Conservation (phyloP, 192 early-diverging fungal species). For the Coemansia nantahalensis region DNA sequence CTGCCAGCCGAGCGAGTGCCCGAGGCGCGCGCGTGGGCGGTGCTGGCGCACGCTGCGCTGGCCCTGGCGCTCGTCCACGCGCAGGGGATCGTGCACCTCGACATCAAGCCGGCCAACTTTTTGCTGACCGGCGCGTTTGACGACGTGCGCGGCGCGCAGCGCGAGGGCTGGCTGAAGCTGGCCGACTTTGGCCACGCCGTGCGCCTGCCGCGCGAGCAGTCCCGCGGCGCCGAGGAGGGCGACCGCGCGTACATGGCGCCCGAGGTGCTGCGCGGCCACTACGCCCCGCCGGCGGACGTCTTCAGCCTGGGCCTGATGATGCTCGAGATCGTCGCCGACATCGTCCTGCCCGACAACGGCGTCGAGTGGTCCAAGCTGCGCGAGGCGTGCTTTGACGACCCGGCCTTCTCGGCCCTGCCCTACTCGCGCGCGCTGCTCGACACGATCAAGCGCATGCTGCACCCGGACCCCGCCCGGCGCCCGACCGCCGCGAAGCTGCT, state of each 20-base stretch:
- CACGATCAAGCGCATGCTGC: slow-evolving; percentile 66
- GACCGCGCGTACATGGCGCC: slow-evolving; percentile 93
- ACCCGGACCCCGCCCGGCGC: slow-evolving; percentile 56
- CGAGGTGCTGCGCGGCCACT: slow-evolving; percentile 70
- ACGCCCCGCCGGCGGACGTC: slow-evolving; percentile 80
- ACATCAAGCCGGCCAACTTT: slow-evolving; percentile 89
- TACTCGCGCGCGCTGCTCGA: slow-evolving; percentile 57
- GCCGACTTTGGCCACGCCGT: slow-evolving; percentile 89
- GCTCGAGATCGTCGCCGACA: slow-evolving; percentile 81
- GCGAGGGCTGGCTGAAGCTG: slow-evolving; percentile 71
- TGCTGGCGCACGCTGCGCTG: slow-evolving; percentile 48
- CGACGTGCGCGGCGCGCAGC: slow-evolving; percentile 20
- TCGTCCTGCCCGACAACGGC: slow-evolving; percentile 89
- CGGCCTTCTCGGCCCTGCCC: slow-evolving; percentile 45
- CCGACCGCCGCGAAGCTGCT: slow-evolving; percentile 58
- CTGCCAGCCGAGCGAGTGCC: slow-evolving; percentile 17
- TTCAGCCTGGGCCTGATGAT: slow-evolving; percentile 92
- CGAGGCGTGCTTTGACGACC: slow-evolving; percentile 66
- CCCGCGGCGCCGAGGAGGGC: slow-evolving; percentile 64
- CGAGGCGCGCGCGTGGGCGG: slow-evolving; percentile 71
- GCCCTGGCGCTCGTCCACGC: slow-evolving; percentile 74
- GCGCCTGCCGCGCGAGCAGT: slow-evolving; percentile 20
- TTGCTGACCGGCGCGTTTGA: slow-evolving; percentile 56
- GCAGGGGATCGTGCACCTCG: slow-evolving; percentile 74
- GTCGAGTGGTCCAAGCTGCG: slow-evolving; percentile 83